These are phyloP conservation scores for Ogataea degrootiae DNA, from an alignment of 805 yeast species.

Conservation along the genomic window DNA sequence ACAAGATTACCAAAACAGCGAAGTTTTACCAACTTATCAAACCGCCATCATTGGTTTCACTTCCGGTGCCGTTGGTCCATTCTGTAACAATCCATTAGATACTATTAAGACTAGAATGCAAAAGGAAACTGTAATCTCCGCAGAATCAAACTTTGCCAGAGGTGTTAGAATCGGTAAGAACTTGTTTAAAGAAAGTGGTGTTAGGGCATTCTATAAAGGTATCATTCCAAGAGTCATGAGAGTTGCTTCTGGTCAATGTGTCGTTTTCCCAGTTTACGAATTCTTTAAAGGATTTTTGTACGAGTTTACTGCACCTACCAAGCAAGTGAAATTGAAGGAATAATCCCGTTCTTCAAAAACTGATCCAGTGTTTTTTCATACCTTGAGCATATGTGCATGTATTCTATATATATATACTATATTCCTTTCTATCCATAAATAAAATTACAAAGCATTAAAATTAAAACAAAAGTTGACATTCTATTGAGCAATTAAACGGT, in stretches of 20 bases:
- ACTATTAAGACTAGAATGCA: conserved; percentile 97
- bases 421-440: too few relatives aligned
- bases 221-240: conserved; percentile 98
- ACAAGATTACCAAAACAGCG: conserved; percentile 53
- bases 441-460: too few relatives aligned
- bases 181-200: conserved; percentile 84
- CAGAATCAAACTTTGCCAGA: conserved; percentile 65
- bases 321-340: conserved; percentile 13
- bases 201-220: conserved; percentile 87
- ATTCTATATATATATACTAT: background rate
- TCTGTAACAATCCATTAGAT: conserved; percentile 95
- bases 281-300: conserved; percentile 68
- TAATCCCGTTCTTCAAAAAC: background rate
- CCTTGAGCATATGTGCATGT: background rate
- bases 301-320: conserved; percentile 23
- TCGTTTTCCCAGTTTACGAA: conserved; percentile 95
- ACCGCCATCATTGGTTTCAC: conserved; percentile 86
- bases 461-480: too few relatives aligned
- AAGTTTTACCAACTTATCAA: conserved; percentile 83
- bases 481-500: too few relatives aligned
- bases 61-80: conserved; percentile 97
- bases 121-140: conserved; percentile 69
- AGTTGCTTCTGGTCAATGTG: conserved; percentile 99
- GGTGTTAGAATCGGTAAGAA: conserved; percentile 76
- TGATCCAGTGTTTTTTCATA: background rate